A percentile compares a stretch with the other conserved stretches of the same genome.
Conservation (phyloP, 148 eudicot genomes). For the Arbutus unedo region DNA sequence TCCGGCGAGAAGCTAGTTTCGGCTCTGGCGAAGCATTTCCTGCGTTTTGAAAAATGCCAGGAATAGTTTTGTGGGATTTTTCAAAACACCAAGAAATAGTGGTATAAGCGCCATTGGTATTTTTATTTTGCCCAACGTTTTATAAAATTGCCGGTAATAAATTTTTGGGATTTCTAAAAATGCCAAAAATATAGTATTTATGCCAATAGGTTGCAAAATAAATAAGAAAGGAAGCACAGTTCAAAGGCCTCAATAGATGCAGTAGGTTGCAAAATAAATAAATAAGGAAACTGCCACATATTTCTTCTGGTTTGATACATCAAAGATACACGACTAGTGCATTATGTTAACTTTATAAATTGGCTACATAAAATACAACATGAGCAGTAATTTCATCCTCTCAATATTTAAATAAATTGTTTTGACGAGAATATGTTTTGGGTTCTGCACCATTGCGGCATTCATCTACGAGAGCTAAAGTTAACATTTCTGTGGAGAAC, state of each 20-base stretch:
- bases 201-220: no score
- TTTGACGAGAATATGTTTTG: conserved; percentile 11
- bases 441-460: conserved; percentile 40
- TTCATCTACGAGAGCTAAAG: conserved; percentile 66
- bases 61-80: no score
- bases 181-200: no score
- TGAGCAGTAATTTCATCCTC: background rate
- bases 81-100: no score
- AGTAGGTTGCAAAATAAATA: background rate
- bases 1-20: no score
- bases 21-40: no score
- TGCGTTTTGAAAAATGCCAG: no score
- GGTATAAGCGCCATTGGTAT: no score
- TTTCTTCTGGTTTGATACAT: background rate
- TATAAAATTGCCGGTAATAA: no score
- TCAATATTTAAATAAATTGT: background rate
- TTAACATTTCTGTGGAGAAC: conserved; percentile 93
- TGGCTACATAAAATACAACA: conserved; percentile 13
- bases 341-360: background rate
- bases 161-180: no score
- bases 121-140: no score
- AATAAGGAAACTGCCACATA: background rate
- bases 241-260: conserved; percentile 4
- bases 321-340: background rate
- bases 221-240: no score